Evolutionary conservation across 192 early-diverging fungal genomes (phyloP).

Genomic region (Rhizoclosmatium globosum): DNA sequence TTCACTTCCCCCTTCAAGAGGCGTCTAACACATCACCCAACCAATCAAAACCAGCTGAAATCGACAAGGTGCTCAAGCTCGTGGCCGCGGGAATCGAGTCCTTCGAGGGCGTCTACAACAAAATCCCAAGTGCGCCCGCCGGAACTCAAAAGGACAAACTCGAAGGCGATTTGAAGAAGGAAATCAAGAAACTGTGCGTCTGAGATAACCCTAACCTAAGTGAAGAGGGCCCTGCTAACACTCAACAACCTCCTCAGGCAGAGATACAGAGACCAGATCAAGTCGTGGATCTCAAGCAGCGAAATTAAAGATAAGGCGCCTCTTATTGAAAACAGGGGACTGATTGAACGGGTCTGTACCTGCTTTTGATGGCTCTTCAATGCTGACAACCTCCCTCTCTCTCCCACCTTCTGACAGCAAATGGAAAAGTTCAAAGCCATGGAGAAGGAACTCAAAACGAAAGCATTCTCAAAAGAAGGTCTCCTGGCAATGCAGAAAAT

Average conservation of each 20-base stretch:
- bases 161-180: conserved; percentile 95
- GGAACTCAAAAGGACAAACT: conserved; percentile 96
- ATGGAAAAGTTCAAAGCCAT: conserved; percentile 99
- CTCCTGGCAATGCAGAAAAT: conserved; percentile 78
- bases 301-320: conserved; percentile 98
- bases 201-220: too few relatives aligned
- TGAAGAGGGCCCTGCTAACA: too few relatives aligned
- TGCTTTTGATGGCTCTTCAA: conserved; percentile 2
- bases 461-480: conserved; percentile 97
- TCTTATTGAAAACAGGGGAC: conserved; percentile 88
- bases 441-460: conserved; percentile 99
- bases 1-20: neutral
- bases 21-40: neutral
- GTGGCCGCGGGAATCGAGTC: conserved; percentile 95
- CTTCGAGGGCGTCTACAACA: conserved; percentile 91
- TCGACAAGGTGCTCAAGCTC: conserved; percentile 94
- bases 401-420: conserved; percentile 63
- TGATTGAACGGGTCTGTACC: conserved; percentile 81
- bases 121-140: conserved; percentile 79
- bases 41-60: conserved; percentile 76
- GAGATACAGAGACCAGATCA: conserved; percentile 95
- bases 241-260: conserved; percentile 48
- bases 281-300: conserved; percentile 91
- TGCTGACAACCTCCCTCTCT: neutral
- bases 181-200: conserved; percentile 91